These are phyloP conservation scores for Camellia sinensis DNA, from an alignment of 148 eudicot species.

Conservation along the genomic window DNA sequence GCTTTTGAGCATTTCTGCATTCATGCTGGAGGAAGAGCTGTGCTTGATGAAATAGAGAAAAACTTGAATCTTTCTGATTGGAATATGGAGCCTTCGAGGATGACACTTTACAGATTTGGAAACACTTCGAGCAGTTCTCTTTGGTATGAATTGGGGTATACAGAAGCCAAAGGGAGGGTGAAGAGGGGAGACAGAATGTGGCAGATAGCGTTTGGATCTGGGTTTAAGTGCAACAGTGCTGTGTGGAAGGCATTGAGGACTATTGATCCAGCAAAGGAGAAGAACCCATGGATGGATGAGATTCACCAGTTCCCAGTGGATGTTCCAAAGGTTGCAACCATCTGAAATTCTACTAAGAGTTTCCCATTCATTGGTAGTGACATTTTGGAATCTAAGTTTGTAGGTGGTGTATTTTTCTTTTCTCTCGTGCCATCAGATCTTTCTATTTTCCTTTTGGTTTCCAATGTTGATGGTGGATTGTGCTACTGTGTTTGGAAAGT, in stretches of 20 bases:
- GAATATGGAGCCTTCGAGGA: slow-evolving; percentile 55
- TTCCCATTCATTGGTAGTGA: not conserved
- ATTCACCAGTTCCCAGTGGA: slow-evolving; percentile 42
- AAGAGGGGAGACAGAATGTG: slow-evolving; percentile 44
- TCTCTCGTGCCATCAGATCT: not conserved
- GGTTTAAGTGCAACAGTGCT: slow-evolving; percentile 51
- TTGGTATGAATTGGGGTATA: slow-evolving; percentile 48
- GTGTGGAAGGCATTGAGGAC: slow-evolving; percentile 45
- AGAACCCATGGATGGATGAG: slow-evolving; percentile 58
- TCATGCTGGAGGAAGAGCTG: slow-evolving; percentile 51
- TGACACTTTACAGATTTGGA: slow-evolving; percentile 48
- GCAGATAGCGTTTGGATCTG: slow-evolving; percentile 54
- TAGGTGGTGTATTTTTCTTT: too few species aligned
- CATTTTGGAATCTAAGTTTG: not conserved
- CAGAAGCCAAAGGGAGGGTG: slow-evolving; percentile 50
- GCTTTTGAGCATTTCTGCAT: slow-evolving; percentile 53
- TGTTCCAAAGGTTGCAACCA: slow-evolving; percentile 40
- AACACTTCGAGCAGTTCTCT: slow-evolving; percentile 50
- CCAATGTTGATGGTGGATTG: not conserved
- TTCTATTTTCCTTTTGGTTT: not conserved
- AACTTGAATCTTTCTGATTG: slow-evolving; percentile 45
- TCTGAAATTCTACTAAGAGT: slow-evolving; percentile 17
- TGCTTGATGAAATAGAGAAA: slow-evolving; percentile 46
- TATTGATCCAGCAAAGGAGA: slow-evolving; percentile 37
- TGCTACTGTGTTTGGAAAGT: not conserved